Evolutionary conservation across 148 eudicot genomes (phyloP).

Genomic region (Silene latifolia): DNA sequence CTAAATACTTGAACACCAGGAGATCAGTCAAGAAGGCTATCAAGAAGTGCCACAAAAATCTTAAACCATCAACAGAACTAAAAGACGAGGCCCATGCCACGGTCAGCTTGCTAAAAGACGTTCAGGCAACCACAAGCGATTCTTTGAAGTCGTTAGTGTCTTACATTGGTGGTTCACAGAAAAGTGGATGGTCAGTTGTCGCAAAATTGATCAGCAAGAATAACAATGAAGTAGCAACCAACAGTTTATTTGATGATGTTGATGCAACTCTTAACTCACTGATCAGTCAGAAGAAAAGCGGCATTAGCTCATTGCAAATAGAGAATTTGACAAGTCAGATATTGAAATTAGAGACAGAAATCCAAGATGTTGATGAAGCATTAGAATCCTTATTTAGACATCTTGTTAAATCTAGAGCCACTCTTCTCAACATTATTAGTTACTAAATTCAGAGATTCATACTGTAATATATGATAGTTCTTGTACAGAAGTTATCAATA

Average conservation of each 20-base stretch:
- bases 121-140: constrained; percentile 1
- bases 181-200: constrained; percentile 14
- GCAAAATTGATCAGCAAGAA: background rate
- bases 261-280: background rate
- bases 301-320: background rate
- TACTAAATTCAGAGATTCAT: constrained; percentile 22
- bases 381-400: constrained; percentile 20
- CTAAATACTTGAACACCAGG: background rate
- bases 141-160: constrained; percentile 13
- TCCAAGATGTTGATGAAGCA: constrained; percentile 3
- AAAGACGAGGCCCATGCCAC: background rate
- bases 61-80: background rate
- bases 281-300: constrained; percentile 8
- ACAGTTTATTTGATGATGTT: background rate
- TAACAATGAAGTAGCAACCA: background rate
- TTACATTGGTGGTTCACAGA: constrained; percentile 14
- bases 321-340: background rate
- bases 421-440: constrained; percentile 37
- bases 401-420: constrained; percentile 16
- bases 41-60: constrained; percentile 3
- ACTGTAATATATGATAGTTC: constrained; percentile 14
- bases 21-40: constrained; percentile 11
- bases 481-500: background rate
- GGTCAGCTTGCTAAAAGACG: background rate
- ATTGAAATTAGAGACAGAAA: background rate